Evolutionary conservation across 225 moss, liverwort and hornwort genomes (phyloP).

Genomic region (Pleurozium schreberi): DNA sequence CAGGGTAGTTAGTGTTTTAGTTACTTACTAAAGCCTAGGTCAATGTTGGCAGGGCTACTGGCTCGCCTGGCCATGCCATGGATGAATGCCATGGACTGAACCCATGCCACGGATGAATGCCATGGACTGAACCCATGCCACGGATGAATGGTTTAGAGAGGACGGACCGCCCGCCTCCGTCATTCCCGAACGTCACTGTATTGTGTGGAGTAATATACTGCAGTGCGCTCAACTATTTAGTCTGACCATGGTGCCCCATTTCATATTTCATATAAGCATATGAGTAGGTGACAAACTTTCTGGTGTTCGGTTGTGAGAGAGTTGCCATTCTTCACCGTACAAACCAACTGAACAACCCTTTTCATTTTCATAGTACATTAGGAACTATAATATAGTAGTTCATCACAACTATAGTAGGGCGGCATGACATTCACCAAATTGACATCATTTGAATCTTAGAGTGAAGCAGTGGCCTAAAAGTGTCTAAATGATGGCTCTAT

Average conservation of each 20-base stretch:
- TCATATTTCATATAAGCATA: background rate
- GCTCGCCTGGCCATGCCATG: background rate
- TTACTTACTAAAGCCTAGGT: background rate
- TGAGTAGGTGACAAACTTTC: background rate
- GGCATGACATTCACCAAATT: background rate
- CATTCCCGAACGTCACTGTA: too few relatives aligned
- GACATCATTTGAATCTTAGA: too few relatives aligned
- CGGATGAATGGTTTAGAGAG: background rate
- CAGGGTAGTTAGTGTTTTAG: background rate
- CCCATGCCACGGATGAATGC: too few relatives aligned
- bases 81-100: too few relatives aligned
- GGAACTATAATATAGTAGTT: background rate
- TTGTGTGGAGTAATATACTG: background rate
- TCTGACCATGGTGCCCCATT: background rate
- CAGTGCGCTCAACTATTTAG: background rate
- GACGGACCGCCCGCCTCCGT: background rate
- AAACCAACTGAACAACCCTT: background rate
- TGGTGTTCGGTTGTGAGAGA: background rate
- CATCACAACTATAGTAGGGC: background rate
- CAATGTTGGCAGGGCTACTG: background rate
- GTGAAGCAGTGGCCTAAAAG: rapidly evolving
- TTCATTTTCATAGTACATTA: too few relatives aligned
- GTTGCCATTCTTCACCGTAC: background rate
- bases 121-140: too few relatives aligned
- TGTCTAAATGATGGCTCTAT: rapidly evolving